A percentile compares a stretch with the other conserved stretches of the same genome.
Evolutionary conservation across 1,139 yeast species (phyloP).

Genomic region (Torulaspora pretoriensis): DNA sequence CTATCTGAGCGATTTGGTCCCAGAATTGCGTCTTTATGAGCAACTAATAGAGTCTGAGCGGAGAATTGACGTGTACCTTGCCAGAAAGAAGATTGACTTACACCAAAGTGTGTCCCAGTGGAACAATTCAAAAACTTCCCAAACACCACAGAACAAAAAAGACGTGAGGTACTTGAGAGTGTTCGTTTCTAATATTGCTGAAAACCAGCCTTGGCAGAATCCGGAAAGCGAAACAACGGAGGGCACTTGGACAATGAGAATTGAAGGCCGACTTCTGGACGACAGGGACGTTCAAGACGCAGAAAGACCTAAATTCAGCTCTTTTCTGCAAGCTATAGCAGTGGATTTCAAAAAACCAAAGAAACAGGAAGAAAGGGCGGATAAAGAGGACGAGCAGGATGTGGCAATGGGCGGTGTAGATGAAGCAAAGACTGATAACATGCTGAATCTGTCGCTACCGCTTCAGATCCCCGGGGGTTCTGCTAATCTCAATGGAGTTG

Average conservation of each 20-base stretch:
- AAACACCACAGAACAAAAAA: constrained; percentile 35
- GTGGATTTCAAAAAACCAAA: constrained; percentile 56
- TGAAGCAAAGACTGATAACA: constrained; percentile 19
- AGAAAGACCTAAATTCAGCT: constrained; percentile 59
- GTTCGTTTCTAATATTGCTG: constrained; percentile 75
- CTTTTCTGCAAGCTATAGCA: constrained; percentile 78
- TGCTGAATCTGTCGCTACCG: constrained; percentile 10
- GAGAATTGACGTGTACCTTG: constrained; percentile 70
- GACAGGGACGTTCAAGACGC: constrained; percentile 41
- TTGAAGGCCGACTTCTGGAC: constrained; percentile 76
- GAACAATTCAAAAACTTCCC: constrained; percentile 34
- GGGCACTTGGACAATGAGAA: constrained; percentile 71
- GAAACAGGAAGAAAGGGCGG: constrained; percentile 38
- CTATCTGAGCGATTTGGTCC: constrained; percentile 56
- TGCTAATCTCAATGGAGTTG: constrained; percentile 11
- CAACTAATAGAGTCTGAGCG: constrained; percentile 73
- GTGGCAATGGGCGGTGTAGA: constrained; percentile 32
- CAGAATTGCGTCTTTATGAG: constrained; percentile 70
- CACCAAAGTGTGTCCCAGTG: constrained; percentile 58
- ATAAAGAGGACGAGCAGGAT: constrained; percentile 14
- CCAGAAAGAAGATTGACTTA: constrained; percentile 78
- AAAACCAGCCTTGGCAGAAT: constrained; percentile 90
- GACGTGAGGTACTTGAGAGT: constrained; percentile 63
- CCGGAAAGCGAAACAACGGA: constrained; percentile 34
- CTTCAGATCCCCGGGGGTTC: constrained; percentile 8